Evolutionary conservation across 768 basidiomycete genomes (phyloP), one percentile per base, ranked within the genome.

Genomic region (Leccinum boreale): DNA sequence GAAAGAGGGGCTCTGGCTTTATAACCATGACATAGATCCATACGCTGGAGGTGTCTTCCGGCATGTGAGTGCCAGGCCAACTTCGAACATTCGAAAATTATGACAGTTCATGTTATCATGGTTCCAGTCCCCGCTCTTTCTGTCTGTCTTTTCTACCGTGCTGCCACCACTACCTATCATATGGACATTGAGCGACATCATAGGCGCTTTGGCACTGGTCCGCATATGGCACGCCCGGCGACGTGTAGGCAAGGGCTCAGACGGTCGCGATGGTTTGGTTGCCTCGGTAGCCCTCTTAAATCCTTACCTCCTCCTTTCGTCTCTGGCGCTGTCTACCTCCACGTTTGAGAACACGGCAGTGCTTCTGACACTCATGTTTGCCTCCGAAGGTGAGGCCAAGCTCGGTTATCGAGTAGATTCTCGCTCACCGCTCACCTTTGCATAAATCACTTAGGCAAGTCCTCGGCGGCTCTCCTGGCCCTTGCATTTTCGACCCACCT

Each of bases 1-100:
- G 58, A 85, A 86, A 68, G 96, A 98, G 73, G 95, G 94, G 17
- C 79, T 96, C 5, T 93, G 87, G 73, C 81, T 98, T 15, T 87
- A 86, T 60, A 76, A 80, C 44, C 77, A 89, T 73, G 85, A 84
- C n/a, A 75, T 92, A 23, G 84, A 94, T 68, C 94, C 94, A 29
- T 98, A 97, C 64, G 81, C 87, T 56, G 94, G 93, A 42, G 90
- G 92, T 5, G 75, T 85, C 10, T 92, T 96, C 68, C 82, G 87
- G 67, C 94, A 96, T 72, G 94, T 95, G 73, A 58, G 89, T 62
- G 8, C 11, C 11, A 39, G 35, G 35, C 33, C 12, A 49, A n/a
- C 35, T 51, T 42, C 31, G 19, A 42, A 44, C n/a, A 42, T 29
- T 23, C 54, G 10, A 23, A 39, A 21, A 11, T 6, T 2, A 24